Evolutionary conservation across 2,329 filamentous ascomycete species (phyloP).

Genomic region (Trichothecium roseum): DNA sequence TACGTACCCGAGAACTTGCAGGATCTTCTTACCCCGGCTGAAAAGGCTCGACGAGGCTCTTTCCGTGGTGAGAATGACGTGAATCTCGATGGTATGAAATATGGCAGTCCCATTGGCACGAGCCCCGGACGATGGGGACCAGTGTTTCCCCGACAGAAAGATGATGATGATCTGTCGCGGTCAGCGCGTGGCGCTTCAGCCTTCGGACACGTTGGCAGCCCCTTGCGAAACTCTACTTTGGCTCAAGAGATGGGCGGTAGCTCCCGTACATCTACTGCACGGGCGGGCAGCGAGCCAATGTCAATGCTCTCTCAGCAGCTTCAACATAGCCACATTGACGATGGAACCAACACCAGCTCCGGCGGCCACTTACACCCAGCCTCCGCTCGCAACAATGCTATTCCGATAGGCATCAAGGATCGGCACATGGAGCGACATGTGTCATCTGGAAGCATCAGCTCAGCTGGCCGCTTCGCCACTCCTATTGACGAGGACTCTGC

Average conservation of each 20-base stretch:
- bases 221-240: slow-evolving; percentile 52
- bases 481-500: slow-evolving; percentile 55
- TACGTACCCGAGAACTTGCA: slow-evolving; percentile 67
- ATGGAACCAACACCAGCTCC: slow-evolving; percentile 26
- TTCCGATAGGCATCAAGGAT: slow-evolving; percentile 28
- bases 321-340: slow-evolving; percentile 46
- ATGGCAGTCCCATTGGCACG: slow-evolving; percentile 48
- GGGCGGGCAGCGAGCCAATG: slow-evolving; percentile 39
- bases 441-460: slow-evolving; percentile 48
- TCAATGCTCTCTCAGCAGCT: slow-evolving; percentile 52
- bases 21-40: slow-evolving; percentile 55
- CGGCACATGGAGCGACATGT: slow-evolving; percentile 46
- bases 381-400: slow-evolving; percentile 25
- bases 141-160: slow-evolving; percentile 48
- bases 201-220: slow-evolving; percentile 57
- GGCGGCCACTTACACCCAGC: slow-evolving; percentile 43
- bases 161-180: slow-evolving; percentile 40
- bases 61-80: slow-evolving; percentile 44
- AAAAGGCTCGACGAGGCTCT: slow-evolving; percentile 56
- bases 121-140: slow-evolving; percentile 53
- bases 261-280: slow-evolving; percentile 19
- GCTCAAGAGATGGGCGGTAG: slow-evolving; percentile 35
- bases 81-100: slow-evolving; percentile 39
- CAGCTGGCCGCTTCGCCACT: slow-evolving; percentile 48
- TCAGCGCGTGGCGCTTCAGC: slow-evolving; percentile 34